phyloP scores from a whole-genome alignment of 1,284 basidiomycete species.

The Tylopilus sp. region DNA sequence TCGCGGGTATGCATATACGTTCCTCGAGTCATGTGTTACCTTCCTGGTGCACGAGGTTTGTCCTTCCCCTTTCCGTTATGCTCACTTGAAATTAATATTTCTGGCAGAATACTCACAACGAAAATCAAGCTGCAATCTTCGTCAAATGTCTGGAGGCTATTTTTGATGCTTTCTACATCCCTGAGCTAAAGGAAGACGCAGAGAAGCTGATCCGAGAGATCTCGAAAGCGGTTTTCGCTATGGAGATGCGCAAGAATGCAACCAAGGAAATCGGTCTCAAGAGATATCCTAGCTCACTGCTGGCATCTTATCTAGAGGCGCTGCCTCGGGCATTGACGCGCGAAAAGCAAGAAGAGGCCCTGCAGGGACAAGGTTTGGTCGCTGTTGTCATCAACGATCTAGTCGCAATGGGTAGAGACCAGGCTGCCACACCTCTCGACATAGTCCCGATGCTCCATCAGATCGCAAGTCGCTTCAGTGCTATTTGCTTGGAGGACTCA shows the following conservation, averaged over 20 bases:
- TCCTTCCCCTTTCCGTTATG: neutral
- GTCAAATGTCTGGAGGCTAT: constrained; percentile 68
- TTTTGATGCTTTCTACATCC: constrained; percentile 71
- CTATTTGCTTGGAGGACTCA: constrained; percentile 83
- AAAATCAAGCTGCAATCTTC: constrained; percentile 76
- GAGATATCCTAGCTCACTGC: constrained; percentile 56
- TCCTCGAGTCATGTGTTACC: constrained; percentile 71
- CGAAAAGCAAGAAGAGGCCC: constrained; percentile 56
- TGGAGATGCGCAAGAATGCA: constrained; percentile 57
- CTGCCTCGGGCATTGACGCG: constrained; percentile 67
- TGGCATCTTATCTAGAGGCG: constrained; percentile 73
- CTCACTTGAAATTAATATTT: constrained; percentile 4
- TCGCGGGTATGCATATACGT: constrained; percentile 71
- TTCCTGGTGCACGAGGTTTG: constrained; percentile 73
- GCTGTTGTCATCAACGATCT: constrained; percentile 64
- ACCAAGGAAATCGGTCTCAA: constrained; percentile 50
- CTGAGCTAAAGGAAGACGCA: constrained; percentile 68
- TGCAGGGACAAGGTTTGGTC: constrained; percentile 58
- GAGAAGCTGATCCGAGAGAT: constrained; percentile 64
- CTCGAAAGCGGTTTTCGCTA: constrained; percentile 62
- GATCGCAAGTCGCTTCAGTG: constrained; percentile 73
- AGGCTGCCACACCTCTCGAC: constrained; percentile 48
- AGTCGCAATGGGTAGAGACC: constrained; percentile 47
- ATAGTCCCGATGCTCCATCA: constrained; percentile 67
- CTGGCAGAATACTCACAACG: constrained; percentile 61